Base-by-base conservation (phyloP, 768 basidiomycete genomes). In the Auricularia sp. region DNA sequence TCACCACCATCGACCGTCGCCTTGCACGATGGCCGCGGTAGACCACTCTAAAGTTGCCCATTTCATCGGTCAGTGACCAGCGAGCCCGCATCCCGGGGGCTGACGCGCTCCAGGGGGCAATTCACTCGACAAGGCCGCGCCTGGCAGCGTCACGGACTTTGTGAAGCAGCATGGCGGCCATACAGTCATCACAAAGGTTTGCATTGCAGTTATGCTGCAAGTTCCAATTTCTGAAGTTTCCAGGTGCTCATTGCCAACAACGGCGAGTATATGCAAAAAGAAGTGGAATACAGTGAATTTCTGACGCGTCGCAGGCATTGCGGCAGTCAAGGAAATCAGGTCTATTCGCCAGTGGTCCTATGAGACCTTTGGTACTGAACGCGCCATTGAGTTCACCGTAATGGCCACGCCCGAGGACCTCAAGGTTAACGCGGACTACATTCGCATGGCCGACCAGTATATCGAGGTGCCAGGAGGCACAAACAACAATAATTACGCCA, bases 311-410 rank as follows among this genome's bases (percentile, higher is more conserved):
- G n/a, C 68, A 92, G 92, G 92, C 83, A 99, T 98, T 72, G 96
- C 96, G 62, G 97, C 95, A 64, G 97, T 99, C 61, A 99, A 99
- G 77, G 97, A 98, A 79, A 99, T 99, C 72, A 88, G 97, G 61
- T 98, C 97, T 59, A 90, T 99, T 70, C 86, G 97, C 65, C 96
- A 98, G 86, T 99, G 97, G 97, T 94, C 92, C 72, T 99, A 98
- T 79, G 97, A 98, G 79, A 94, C 95, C 0, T 99, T 99, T 77
- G 97, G 97, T 66, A 87, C 86, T 64, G 97, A 99, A 73, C 89
- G 93, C 69, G 92, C 90, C 64, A 83, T 99, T 78, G 95, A 99
- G 75, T 98, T 99, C 81, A 96, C 94, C 45, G 97, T 98, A 66
- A 98, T 99, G 97, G 94, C 97, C 62, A 99, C 97, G 13, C 97